Conservation (phyloP, 306 rosid species). For the Medicago arabica region DNA sequence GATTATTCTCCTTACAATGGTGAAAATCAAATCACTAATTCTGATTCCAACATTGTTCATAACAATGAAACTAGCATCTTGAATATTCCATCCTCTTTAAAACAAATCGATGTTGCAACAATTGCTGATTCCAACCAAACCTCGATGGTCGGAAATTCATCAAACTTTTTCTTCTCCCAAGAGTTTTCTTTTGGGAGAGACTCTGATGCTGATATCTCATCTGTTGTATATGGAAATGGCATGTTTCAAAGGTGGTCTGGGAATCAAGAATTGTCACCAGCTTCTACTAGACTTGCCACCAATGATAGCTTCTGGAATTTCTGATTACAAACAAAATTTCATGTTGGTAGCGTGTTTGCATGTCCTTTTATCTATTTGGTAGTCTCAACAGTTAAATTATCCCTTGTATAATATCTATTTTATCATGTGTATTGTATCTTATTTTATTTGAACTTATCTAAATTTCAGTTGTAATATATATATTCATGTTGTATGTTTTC, state of each 20-base stretch:
- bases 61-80: conserved; percentile 20
- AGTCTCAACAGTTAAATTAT: too few species aligned
- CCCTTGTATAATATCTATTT: too few species aligned
- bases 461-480: too few species aligned
- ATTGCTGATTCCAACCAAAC: too few species aligned
- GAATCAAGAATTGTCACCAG: conserved; percentile 49
- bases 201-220: conserved; percentile 48
- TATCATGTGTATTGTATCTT: too few species aligned
- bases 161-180: conserved; percentile 19
- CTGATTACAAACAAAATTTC: conserved; percentile 18
- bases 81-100: conserved; percentile 18
- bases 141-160: not conserved
- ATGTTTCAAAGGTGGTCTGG: conserved; percentile 41
- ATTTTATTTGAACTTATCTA: too few species aligned
- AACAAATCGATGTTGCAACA: not conserved
- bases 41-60: conserved; percentile 40
- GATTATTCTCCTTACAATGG: too few species aligned
- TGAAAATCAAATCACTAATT: too few species aligned
- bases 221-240: conserved; percentile 43
- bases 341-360: too few species aligned
- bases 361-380: not conserved
- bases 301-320: conserved; percentile 61
- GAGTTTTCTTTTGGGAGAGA: conserved; percentile 42
- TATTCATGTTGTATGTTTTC: too few species aligned
- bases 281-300: conserved; percentile 49